A percentile compares a stretch with the other conserved stretches of the same genome.
Conservation (phyloP, 805 yeast genomes). For the Saturnispora ahearnii region DNA sequence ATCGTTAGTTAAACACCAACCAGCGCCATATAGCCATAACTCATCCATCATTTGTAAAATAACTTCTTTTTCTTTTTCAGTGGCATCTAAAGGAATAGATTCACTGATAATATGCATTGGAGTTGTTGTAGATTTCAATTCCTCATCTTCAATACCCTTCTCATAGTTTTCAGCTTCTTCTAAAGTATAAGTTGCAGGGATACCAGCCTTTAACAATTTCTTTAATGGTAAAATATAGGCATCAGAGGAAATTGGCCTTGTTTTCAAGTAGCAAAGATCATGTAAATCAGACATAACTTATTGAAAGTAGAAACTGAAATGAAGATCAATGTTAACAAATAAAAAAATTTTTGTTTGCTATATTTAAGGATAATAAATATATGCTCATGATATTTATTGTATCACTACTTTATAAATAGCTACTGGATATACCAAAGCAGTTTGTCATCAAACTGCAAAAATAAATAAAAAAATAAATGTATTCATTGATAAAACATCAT, state of each 20-base stretch:
- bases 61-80: constrained; percentile 35
- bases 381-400: not conserved
- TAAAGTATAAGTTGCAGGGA: constrained; percentile 75
- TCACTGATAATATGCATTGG: constrained; percentile 67
- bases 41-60: constrained; percentile 49
- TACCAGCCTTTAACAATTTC: constrained; percentile 47
- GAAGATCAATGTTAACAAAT: not conserved
- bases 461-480: not conserved
- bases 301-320: not conserved
- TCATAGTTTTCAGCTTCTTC: constrained; percentile 63
- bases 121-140: constrained; percentile 50
- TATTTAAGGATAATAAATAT: not conserved
- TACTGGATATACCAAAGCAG: too few relatives aligned
- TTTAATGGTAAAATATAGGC: constrained; percentile 37
- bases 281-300: constrained; percentile 60
- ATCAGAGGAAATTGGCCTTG: constrained; percentile 42
- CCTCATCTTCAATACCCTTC: constrained; percentile 31
- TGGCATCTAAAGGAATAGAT: constrained; percentile 35
- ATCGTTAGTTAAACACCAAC: constrained; percentile 76
- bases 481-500: too few relatives aligned
- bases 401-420: too few relatives aligned
- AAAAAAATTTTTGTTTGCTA: not conserved
- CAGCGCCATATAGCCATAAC: constrained; percentile 80
- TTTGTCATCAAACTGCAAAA: not conserved
- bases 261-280: constrained; percentile 44